Base-by-base conservation (phyloP, 1,284 basidiomycete genomes). In the Leccinum brunneo-olivaceum region DNA sequence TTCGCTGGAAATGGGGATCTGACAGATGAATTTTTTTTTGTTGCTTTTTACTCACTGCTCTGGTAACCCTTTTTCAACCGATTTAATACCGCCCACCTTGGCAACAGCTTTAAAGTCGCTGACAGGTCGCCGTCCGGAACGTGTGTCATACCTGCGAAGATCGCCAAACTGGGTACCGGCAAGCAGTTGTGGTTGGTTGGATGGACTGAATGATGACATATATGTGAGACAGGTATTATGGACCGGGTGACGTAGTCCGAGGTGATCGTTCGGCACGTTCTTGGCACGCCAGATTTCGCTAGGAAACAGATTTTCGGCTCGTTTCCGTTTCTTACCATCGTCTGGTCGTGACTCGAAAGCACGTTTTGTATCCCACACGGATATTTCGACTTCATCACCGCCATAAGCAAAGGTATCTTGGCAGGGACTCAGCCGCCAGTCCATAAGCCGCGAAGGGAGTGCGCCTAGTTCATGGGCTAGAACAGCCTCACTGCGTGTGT, bases 351-450 rank as follows among this genome's bases (percentile, higher is more conserved):
- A 43, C 6, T 57, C 44, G 51, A 94, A 89, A 0, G 88, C 80
- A 33, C 68, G 63, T 55, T 90, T 82, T 3, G 79, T 73, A 56
- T 90, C 74, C 85, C 88, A 94, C 1, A 93, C 57, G 1, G 88
- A 90, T 3, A 91, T 62, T 47, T 93, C 89, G 14, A 94, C 86
- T 62, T 94, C 91, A 53, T 93, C 83, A 4, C 91, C 91, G 6
- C 84, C 91, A 50, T 90, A 84, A 0, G 81, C 77, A 64, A 94
- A 91, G 0, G 73, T 72, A 19, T 68, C 60, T 5, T 64, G 65
- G 41, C 76, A 67, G 6, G 66, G 55, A 3, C 80, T 73, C 12
- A 87, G 62, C n/a, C 73, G 72, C 81, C 84, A 86, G 44, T 76
- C 77, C 35, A 63, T 67, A 16, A 90, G 65, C 21, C 81, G 76